Conservation (phyloP, 2,329 filamentous ascomycete species). For the Aspergillus spinulosporus region DNA sequence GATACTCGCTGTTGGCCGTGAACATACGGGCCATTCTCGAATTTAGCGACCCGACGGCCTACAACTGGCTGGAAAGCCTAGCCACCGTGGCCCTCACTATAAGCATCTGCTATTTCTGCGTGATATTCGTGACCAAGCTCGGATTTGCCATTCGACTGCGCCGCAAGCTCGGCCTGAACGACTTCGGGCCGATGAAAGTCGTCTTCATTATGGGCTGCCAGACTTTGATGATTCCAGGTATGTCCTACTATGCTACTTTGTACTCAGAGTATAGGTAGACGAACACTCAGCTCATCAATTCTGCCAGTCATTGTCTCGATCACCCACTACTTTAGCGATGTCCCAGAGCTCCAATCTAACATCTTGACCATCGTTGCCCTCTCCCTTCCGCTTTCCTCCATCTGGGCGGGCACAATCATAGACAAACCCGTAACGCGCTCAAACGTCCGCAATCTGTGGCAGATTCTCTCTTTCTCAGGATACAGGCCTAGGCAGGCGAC, state of each 20-base stretch:
- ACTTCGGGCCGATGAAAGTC: constrained; percentile 65
- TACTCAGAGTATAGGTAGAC: neutral
- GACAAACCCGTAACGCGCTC: constrained; percentile 20
- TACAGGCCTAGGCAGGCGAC: constrained; percentile 18
- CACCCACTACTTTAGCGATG: constrained; percentile 53
- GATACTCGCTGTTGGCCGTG: constrained; percentile 53
- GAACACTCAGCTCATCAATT: constrained; percentile 18
- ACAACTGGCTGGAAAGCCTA: constrained; percentile 45
- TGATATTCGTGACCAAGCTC: constrained; percentile 64
- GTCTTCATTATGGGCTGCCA: constrained; percentile 69
- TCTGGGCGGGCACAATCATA: constrained; percentile 59
- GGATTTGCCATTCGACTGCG: constrained; percentile 58
- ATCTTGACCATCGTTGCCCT: constrained; percentile 61
- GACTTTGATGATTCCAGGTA: constrained; percentile 65
- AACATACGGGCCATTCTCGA: constrained; percentile 47
- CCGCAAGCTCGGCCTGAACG: constrained; percentile 56
- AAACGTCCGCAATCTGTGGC: constrained; percentile 31
- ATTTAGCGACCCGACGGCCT: constrained; percentile 26
- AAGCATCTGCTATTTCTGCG: constrained; percentile 63
- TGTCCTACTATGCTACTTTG: neutral
- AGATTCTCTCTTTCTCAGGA: constrained; percentile 25
- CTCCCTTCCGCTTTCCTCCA: constrained; percentile 64
- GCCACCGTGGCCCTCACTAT: constrained; percentile 55
- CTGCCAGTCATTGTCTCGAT: constrained; percentile 61
- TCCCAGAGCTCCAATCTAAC: constrained; percentile 57